Conservation (phyloP, 2,329 filamentous ascomycete genomes). For the Huntiella bhutanensis region DNA sequence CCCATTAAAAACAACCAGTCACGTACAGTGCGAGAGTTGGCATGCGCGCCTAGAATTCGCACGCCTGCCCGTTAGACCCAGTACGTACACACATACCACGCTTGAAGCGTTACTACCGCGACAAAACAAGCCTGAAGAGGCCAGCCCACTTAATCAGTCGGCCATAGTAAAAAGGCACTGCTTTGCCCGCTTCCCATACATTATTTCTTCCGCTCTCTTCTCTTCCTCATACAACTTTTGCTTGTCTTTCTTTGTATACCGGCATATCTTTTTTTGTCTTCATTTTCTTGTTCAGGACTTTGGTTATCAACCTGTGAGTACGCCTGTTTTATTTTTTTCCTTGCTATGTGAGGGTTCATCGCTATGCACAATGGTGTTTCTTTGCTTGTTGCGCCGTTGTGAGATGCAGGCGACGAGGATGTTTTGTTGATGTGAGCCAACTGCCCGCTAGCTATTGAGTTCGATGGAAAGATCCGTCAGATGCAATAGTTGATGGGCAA, state of each 20-base stretch:
- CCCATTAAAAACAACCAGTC: not conserved
- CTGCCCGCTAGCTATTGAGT: no score
- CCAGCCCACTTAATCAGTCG: conserved; percentile 35
- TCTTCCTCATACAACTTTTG: conserved; percentile 42
- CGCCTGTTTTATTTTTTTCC: no score
- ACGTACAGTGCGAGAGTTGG: conserved; percentile 7
- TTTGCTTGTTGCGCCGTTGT: not conserved
- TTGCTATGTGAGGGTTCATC: no score
- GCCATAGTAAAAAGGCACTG: conserved; percentile 46
- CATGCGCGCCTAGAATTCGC: not conserved
- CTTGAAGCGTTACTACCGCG: conserved; percentile 7
- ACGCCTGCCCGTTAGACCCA: not conserved
- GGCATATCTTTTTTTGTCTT: not conserved
- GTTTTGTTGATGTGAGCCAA: no score
- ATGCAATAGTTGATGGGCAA: no score
- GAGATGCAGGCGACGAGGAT: no score
- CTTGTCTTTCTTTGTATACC: no score
- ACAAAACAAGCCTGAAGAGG: conserved; percentile 8
- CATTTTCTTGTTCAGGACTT: no score
- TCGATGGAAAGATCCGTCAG: no score
- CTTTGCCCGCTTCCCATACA: conserved; percentile 34
- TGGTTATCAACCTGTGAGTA: no score
- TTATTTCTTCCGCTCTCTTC: conserved; percentile 28
- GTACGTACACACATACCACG: conserved; percentile 13
- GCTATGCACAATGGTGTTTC: not conserved